Evolutionary conservation across 352 stramenopile species (phyloP).

Genomic region (Globisporangium lucens): DNA sequence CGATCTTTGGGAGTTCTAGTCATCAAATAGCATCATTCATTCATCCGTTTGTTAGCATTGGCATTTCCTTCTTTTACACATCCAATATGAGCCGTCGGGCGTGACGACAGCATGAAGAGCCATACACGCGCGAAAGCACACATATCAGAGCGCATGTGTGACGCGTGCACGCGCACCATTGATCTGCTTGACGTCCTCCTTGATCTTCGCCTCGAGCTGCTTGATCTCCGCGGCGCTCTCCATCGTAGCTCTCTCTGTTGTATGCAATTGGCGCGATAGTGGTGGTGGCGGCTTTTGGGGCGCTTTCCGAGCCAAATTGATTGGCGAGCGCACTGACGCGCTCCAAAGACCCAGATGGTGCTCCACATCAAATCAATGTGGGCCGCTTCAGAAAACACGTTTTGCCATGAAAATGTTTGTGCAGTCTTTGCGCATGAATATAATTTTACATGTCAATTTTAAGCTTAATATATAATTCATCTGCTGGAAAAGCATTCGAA

Average conservation of each 20-base stretch:
- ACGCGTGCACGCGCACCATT: slow-evolving; percentile 40
- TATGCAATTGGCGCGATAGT: not conserved
- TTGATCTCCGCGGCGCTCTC: slow-evolving; percentile 68
- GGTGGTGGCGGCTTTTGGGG: slow-evolving; percentile 17
- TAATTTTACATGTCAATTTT: too few species aligned
- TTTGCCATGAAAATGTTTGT: not conserved
- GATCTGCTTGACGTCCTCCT: slow-evolving; percentile 83
- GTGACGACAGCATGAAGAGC: not conserved
- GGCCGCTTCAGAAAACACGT: not conserved
- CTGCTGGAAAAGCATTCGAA: too few species aligned
- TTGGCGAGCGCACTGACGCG: slow-evolving; percentile 14
- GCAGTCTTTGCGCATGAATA: too few species aligned
- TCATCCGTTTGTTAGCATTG: not conserved
- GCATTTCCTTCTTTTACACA: not conserved
- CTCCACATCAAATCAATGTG: not conserved
- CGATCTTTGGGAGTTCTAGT: slow-evolving; percentile 68
- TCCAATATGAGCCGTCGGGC: not conserved
- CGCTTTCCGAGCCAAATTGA: slow-evolving; percentile 19
- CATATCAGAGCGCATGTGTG: not conserved
- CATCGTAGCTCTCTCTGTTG: slow-evolving; percentile 28
- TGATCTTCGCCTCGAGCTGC: slow-evolving; percentile 84
- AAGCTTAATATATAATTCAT: too few species aligned
- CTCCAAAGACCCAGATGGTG: not conserved
- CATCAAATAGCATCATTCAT: not conserved
- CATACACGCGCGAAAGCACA: not conserved